These are phyloP conservation scores for Citrullus colocynthis DNA, from an alignment of 306 rosid genomes.

Conservation along the genomic window DNA sequence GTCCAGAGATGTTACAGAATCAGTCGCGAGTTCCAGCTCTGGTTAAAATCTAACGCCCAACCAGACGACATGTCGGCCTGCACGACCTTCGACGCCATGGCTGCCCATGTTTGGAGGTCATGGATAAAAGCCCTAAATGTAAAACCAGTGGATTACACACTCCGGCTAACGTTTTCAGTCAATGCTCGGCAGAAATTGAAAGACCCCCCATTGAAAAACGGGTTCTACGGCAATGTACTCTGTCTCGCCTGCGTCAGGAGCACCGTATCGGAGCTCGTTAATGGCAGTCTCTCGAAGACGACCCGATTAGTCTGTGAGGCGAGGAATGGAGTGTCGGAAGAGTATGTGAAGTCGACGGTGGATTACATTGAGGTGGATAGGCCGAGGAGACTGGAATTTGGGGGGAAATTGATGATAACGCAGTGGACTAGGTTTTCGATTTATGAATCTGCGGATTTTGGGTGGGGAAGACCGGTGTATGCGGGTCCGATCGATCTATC, in stretches of 20 bases:
- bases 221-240: conserved; percentile 75
- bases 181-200: conserved; percentile 50
- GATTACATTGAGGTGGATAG: conserved; percentile 55
- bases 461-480: conserved; percentile 76
- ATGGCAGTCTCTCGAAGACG: conserved; percentile 31
- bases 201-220: conserved; percentile 47
- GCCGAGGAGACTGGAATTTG: conserved; percentile 73
- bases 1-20: conserved; percentile 68
- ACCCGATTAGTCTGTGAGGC: conserved; percentile 51
- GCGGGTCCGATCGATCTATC: conserved; percentile 89
- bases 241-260: conserved; percentile 61
- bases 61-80: conserved; percentile 25
- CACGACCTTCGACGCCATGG: conserved; percentile 77
- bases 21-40: conserved; percentile 48
- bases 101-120: conserved; percentile 83
- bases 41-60: conserved; percentile 37
- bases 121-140: conserved; percentile 87
- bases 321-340: conserved; percentile 44
- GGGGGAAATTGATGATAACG: conserved; percentile 71
- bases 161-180: conserved; percentile 70
- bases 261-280: conserved; percentile 40
- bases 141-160: conserved; percentile 44
- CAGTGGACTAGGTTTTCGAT: conserved; percentile 91
- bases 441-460: conserved; percentile 67
- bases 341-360: conserved; percentile 66